These are phyloP conservation scores for Trichosporon ovoides DNA, from an alignment of 1,284 basidiomycete species.

Conservation along the genomic window DNA sequence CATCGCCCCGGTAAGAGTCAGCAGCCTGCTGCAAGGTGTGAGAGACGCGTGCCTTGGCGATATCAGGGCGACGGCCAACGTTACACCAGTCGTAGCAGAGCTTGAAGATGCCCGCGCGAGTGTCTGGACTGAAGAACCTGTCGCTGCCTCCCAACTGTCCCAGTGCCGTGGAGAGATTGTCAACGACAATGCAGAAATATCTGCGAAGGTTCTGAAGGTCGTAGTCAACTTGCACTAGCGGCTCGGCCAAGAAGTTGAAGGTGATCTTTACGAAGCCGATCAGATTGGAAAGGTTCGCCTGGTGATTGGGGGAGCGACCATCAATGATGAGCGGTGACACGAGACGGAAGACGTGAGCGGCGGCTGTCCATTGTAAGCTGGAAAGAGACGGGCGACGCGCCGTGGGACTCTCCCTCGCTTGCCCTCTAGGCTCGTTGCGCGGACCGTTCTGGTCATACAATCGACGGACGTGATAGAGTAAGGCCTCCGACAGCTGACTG, in stretches of 20 bases:
- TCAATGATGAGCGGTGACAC: constrained; percentile 73
- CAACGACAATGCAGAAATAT: constrained; percentile 83
- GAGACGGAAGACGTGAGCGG: constrained; percentile 83
- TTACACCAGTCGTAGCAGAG: constrained; percentile 93
- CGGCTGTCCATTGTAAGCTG: constrained; percentile 76
- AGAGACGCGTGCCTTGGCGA: constrained; percentile 66
- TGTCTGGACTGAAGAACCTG: constrained; percentile 67
- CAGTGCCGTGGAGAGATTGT: constrained; percentile 74
- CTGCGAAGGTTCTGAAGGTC: constrained; percentile 76
- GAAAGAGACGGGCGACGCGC: constrained; percentile 60
- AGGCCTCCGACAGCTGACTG: constrained; percentile 73
- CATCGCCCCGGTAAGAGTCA: constrained; percentile 51
- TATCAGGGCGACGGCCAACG: constrained; percentile 69
- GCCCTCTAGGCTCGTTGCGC: constrained; percentile 12
- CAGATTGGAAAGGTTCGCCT: constrained; percentile 65
- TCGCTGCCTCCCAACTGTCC: constrained; percentile 67
- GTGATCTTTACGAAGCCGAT: constrained; percentile 82
- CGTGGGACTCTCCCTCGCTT: not conserved
- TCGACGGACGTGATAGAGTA: constrained; percentile 72
- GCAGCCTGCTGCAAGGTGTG: constrained; percentile 68
- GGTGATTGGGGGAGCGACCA: constrained; percentile 63
- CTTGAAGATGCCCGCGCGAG: constrained; percentile 73
- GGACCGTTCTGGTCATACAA: constrained; percentile 53
- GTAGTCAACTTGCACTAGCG: constrained; percentile 69
- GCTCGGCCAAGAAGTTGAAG: constrained; percentile 65